Percentiles rank a stretch among this genome's conserved stretches.
phyloP scores from a whole-genome alignment of 352 stramenopile species.

The Pythium coloratum region DNA sequence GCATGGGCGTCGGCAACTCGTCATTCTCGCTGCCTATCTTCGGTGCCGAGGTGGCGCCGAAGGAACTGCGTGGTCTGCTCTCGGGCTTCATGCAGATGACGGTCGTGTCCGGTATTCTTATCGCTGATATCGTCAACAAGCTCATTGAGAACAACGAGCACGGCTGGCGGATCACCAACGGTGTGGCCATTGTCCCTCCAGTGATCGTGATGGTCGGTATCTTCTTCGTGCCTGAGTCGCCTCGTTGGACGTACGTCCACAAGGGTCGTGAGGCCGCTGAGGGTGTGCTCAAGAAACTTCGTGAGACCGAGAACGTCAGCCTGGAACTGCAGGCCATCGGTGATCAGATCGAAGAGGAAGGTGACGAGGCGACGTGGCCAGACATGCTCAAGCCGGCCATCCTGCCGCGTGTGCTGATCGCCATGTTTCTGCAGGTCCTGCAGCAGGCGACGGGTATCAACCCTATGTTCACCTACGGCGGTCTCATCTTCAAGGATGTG shows the following conservation, averaged over 20 bases:
- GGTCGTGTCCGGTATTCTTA: conserved; percentile 37
- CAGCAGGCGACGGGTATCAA: conserved; percentile 12
- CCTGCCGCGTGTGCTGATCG: conserved; percentile 43
- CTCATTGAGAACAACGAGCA: conserved; percentile 25
- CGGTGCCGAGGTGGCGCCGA: conserved; percentile 43
- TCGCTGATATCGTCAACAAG: conserved; percentile 43
- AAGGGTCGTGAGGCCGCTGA: conserved; percentile 36
- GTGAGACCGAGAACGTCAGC: conserved; percentile 31
- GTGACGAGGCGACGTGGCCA: conserved; percentile 25
- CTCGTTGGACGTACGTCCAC: conserved; percentile 48
- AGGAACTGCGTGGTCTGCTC: conserved; percentile 40
- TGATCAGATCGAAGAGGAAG: conserved; percentile 42
- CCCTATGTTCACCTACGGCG: conserved; percentile 37
- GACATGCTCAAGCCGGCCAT: conserved; percentile 33
- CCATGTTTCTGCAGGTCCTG: conserved; percentile 49
- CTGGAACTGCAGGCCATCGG: conserved; percentile 45
- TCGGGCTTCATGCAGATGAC: conserved; percentile 50
- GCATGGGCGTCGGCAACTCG: conserved; percentile 44
- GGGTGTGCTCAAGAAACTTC: conserved; percentile 31
- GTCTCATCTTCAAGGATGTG: conserved; percentile 37
- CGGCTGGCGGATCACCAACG: conserved; percentile 41
- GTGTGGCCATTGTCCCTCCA: conserved; percentile 31
- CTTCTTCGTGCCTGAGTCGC: conserved; percentile 49
- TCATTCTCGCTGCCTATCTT: conserved; percentile 52
- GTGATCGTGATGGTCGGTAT: conserved; percentile 45